A percentile compares a stretch with the other conserved stretches of the same genome.
phyloP scores from a whole-genome alignment of 441 rosid genomes.

The Croton setiger region DNA sequence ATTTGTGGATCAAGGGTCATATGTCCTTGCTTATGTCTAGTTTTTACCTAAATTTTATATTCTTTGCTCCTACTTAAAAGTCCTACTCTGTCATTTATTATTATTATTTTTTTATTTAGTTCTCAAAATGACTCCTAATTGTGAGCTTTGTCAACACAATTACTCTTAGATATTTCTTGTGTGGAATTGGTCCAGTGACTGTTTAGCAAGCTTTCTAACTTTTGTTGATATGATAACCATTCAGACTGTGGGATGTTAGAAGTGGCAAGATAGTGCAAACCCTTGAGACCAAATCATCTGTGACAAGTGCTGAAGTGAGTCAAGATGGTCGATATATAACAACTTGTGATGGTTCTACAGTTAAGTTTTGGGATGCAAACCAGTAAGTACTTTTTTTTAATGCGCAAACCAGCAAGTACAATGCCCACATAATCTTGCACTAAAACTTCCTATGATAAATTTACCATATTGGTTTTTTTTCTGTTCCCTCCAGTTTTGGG shows the following conservation, averaged over 20 bases:
- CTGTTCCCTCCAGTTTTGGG: conserved; percentile 43
- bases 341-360: conserved; percentile 82
- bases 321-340: conserved; percentile 88
- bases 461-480: not conserved
- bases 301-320: conserved; percentile 95
- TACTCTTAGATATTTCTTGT: not conserved
- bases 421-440: not conserved
- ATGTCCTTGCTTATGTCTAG: too few species aligned
- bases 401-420: conserved; percentile 79
- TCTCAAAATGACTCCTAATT: not conserved
- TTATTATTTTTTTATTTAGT: not conserved
- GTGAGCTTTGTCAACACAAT: not conserved
- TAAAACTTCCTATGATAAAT: not conserved
- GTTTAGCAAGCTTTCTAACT: not conserved
- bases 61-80: too few species aligned
- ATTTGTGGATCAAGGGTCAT: not conserved
- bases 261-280: conserved; percentile 79
- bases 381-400: too few species aligned
- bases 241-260: conserved; percentile 86
- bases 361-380: conserved; percentile 94
- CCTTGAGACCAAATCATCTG: conserved; percentile 79
- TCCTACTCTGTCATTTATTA: not conserved
- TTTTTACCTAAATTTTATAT: too few species aligned
- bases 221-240: conserved; percentile 5
- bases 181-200: not conserved